phyloP scores from a whole-genome alignment of 495 filamentous ascomycete species.

The Pyrenula massariospora region DNA sequence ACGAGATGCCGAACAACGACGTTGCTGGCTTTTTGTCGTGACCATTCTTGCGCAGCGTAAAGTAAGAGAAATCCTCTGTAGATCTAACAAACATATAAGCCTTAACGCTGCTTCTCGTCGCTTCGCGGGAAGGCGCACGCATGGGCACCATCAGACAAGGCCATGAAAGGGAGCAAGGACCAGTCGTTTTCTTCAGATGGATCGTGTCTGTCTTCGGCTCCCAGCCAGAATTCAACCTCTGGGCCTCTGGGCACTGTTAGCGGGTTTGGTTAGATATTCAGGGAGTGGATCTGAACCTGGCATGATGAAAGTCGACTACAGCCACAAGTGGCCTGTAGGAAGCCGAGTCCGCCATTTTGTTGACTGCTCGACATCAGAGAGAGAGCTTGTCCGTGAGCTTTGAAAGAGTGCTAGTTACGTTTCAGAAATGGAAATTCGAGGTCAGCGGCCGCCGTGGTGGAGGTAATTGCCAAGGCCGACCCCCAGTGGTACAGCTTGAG shows the following conservation, averaged over 20 bases:
- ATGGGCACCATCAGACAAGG: constrained; percentile 91
- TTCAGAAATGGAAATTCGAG: too few relatives aligned
- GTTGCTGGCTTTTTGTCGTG: constrained; percentile 48
- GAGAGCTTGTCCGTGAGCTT: not conserved
- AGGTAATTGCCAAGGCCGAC: too few relatives aligned
- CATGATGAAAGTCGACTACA: not conserved
- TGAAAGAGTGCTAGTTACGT: too few relatives aligned
- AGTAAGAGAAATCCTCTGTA: constrained; percentile 95
- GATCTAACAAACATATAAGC: constrained; percentile 34
- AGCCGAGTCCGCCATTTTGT: not conserved
- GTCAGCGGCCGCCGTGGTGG: too few relatives aligned
- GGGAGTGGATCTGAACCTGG: not conserved
- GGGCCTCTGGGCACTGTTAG: constrained; percentile 52
- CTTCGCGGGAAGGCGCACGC: constrained; percentile 43
- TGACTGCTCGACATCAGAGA: not conserved
- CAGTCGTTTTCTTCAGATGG: constrained; percentile 84
- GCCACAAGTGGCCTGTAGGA: not conserved
- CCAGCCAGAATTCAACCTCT: constrained; percentile 88
- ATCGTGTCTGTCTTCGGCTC: constrained; percentile 62
- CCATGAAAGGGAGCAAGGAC: constrained; percentile 91
- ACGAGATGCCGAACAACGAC: constrained; percentile 92
- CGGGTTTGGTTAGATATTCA: not conserved
- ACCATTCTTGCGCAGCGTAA: constrained; percentile 70
- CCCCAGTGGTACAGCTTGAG: too few relatives aligned
- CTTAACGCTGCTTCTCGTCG: not conserved